Evolutionary conservation across 805 yeast genomes (phyloP).

Genomic region (Candida nitratophila): DNA sequence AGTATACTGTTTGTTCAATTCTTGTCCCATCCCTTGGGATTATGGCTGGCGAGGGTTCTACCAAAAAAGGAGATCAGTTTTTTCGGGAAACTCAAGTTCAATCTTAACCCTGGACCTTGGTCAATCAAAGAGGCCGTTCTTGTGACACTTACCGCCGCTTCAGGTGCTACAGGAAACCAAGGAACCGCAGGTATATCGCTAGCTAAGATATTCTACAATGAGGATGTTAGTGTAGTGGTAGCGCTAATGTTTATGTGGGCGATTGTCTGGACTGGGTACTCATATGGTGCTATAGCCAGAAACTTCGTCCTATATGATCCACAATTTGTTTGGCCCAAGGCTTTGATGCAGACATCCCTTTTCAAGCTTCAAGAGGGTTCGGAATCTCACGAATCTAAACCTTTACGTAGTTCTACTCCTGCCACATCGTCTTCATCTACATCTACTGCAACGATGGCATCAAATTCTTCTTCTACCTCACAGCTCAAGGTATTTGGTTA

Average conservation of each 20-base stretch:
- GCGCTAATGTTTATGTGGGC: conserved; percentile 43
- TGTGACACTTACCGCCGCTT: conserved; percentile 44
- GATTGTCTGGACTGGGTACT: conserved; percentile 45
- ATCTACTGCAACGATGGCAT: conserved; percentile 15
- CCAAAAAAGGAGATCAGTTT: conserved; percentile 25
- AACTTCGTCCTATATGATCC: conserved; percentile 39
- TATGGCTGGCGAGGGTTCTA: conserved; percentile 34
- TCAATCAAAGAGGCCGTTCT: conserved; percentile 46
- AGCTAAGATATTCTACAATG: conserved; percentile 37
- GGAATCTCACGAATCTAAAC: neutral
- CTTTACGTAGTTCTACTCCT: too few species aligned
- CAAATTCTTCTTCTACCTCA: neutral
- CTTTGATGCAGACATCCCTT: conserved; percentile 44
- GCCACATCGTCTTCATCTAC: neutral
- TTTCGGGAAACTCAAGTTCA: conserved; percentile 18
- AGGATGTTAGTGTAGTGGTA: conserved; percentile 27
- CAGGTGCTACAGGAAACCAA: conserved; percentile 45
- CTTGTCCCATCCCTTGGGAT: conserved; percentile 39
- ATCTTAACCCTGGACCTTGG: conserved; percentile 51
- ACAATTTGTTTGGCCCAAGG: conserved; percentile 42
- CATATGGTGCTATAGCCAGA: conserved; percentile 45
- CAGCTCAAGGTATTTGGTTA: conserved; percentile 31
- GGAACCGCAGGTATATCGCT: conserved; percentile 42
- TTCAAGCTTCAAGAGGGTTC: conserved; percentile 22
- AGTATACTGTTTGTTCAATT: conserved; percentile 47